Conservation (phyloP, 2,329 filamentous ascomycete species). For the Fusarium beomiforme region DNA sequence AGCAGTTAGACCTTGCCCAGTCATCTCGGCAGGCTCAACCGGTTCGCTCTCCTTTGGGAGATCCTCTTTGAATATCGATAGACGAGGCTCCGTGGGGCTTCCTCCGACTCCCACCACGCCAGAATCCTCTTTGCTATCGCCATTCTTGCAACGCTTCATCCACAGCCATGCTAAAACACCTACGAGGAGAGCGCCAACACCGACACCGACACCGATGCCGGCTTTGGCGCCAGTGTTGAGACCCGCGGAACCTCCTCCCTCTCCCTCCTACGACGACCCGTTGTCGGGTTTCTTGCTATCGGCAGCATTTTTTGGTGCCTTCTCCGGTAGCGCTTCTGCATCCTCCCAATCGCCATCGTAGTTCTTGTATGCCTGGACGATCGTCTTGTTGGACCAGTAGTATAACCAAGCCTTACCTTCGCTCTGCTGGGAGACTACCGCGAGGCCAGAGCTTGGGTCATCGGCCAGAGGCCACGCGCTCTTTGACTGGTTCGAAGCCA, state of each 20-base stretch:
- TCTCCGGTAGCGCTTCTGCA: neutral
- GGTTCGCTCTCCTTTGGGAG: neutral
- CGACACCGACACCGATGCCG: conserved; percentile 2
- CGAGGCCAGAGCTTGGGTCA: neutral
- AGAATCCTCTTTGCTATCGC: neutral
- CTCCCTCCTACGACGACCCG: neutral
- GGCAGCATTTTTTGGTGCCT: neutral
- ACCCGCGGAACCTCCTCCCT: rapidly evolving
- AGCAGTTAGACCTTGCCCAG: neutral
- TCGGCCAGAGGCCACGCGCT: neutral
- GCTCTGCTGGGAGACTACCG: neutral
- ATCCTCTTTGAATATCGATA: neutral
- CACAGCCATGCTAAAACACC: neutral
- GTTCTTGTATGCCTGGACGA: neutral
- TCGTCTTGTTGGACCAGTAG: conserved; percentile 10
- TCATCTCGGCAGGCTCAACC: neutral
- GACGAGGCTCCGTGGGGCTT: neutral
- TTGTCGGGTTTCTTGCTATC: neutral
- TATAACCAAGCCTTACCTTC: conserved; percentile 2
- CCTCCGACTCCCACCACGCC: neutral
- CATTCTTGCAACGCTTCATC: neutral
- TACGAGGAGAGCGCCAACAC: neutral
- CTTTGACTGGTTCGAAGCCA: neutral
- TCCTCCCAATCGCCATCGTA: neutral
- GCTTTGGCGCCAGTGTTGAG: neutral